A percentile compares a stretch with the other conserved stretches of the same genome.
Conservation (phyloP, 768 basidiomycete species). For the Cystoderma amianthinum region DNA sequence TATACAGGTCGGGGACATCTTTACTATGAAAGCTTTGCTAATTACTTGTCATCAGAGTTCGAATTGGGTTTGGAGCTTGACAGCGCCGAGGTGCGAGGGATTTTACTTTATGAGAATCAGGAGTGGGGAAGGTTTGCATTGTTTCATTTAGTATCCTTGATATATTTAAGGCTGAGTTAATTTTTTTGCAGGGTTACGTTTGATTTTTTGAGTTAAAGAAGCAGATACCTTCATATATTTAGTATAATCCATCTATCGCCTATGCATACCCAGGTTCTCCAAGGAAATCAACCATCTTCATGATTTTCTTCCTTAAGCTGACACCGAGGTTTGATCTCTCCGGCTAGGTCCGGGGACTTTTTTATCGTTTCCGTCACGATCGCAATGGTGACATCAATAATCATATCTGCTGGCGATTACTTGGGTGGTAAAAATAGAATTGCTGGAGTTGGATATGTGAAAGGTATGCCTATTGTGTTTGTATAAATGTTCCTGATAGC, state of each 20-base stretch:
- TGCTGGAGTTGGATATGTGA: background rate
- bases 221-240: background rate
- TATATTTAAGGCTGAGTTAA: background rate
- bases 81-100: conserved; percentile 81
- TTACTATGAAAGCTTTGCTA: conserved; percentile 1
- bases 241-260: no score
- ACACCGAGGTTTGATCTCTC: no score
- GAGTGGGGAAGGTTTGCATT: conserved; percentile 70
- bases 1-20: conserved; percentile 55
- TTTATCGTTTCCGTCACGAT: background rate
- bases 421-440: background rate
- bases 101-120: conserved; percentile 64
- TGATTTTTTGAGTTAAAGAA: conserved; percentile 35
- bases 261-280: no score
- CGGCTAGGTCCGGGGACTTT: no score
- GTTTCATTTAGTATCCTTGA: conserved; percentile 10
- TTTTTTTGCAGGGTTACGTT: conserved; percentile 33
- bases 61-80: conserved; percentile 81
- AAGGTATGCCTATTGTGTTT: background rate
- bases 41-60: conserved; percentile 47
- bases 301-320: no score
- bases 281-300: no score
- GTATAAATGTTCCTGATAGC: background rate
- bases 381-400: background rate
- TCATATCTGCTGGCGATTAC: background rate